phyloP scores from a whole-genome alignment of 371 early-diverging fungal genomes.

The Mucor mucedo region DNA sequence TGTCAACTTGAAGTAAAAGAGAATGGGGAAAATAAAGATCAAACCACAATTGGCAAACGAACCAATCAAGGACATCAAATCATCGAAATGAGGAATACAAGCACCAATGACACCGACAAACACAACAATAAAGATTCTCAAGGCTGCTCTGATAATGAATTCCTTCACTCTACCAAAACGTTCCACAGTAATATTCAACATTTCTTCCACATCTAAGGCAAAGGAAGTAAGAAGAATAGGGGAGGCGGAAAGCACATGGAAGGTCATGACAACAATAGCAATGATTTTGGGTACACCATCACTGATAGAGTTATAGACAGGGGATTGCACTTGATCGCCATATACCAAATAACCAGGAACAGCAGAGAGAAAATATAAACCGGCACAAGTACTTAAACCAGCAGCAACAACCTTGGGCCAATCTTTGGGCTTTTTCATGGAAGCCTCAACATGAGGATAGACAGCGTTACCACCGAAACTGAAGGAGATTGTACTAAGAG shows the following conservation, averaged over 20 bases:
- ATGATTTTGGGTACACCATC: conserved; percentile 63
- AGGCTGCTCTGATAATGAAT: conserved; percentile 57
- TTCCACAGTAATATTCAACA: conserved; percentile 60
- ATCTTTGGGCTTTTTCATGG: conserved; percentile 77
- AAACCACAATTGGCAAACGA: conserved; percentile 78
- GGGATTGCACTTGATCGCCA: conserved; percentile 71
- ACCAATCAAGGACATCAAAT: conserved; percentile 85
- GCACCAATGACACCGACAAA: conserved; percentile 66
- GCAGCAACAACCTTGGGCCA: conserved; percentile 76
- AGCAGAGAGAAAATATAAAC: conserved; percentile 78
- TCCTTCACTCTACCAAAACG: conserved; percentile 58
- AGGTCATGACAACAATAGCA: conserved; percentile 77
- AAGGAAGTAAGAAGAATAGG: conserved; percentile 85
- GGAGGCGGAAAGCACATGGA: conserved; percentile 83
- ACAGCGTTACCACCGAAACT: conserved; percentile 83
- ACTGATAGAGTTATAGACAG: conserved; percentile 77
- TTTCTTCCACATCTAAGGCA: conserved; percentile 72
- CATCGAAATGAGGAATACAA: conserved; percentile 81
- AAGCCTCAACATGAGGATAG: conserved; percentile 85
- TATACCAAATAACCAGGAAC: conserved; percentile 85
- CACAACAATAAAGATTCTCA: conserved; percentile 61
- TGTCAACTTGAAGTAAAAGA: conserved; percentile 78
- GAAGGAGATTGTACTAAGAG: conserved; percentile 73
- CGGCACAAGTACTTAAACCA: conserved; percentile 73
- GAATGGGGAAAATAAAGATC: conserved; percentile 84